Base-by-base conservation (phyloP, 176 grass and related monocot species). In the Themeda triandra region DNA sequence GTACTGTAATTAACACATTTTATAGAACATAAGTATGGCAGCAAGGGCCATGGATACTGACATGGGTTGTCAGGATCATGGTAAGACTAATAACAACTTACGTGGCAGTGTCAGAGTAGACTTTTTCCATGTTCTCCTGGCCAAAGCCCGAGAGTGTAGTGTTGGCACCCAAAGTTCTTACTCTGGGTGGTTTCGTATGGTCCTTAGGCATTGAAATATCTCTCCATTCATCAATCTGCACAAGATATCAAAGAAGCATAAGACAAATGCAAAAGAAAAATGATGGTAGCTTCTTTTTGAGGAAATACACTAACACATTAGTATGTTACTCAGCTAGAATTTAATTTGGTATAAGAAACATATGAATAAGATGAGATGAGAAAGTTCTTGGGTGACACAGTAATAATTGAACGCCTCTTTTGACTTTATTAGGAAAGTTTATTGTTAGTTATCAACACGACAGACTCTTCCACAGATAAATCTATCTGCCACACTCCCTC, bases 181-280 rank as follows among this genome's bases (percentile, higher is more conserved):
- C 79, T 84, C 91, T 94, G 21, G 88, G 78, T 45, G 81, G 89
- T 71, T 87, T 99, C 59, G 72, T 92, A 78, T 92, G 89, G 64
- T 96, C 91, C 77, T 83, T 90, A 64, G 93, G 93, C 85, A 96
- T 83, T 74, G 87, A 91, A 75, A 99, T 81, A 82, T 99, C 96
- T 84, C 96, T 88, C 93, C 93, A 96, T 37, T 99, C 93, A 94
- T 99, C 91, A 84, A 99, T 87, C 96, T 99, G 87, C 58, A 75
- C 5, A 89, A 82, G 42, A 91, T 77, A 30, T 46, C 41, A 87
- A 82, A 67, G 44, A 82, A 67, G 44, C 19, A 74, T 77, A 54
- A 83, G 56, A 81, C 60, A 67, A 72, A 75, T 86, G 74, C 64
- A 81, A 84, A 29, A 23, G 60, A 21, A 79, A 36, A 84, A 79